Base-by-base conservation (phyloP, 768 basidiomycete species). In the Cantharellus cinnabarinus region DNA sequence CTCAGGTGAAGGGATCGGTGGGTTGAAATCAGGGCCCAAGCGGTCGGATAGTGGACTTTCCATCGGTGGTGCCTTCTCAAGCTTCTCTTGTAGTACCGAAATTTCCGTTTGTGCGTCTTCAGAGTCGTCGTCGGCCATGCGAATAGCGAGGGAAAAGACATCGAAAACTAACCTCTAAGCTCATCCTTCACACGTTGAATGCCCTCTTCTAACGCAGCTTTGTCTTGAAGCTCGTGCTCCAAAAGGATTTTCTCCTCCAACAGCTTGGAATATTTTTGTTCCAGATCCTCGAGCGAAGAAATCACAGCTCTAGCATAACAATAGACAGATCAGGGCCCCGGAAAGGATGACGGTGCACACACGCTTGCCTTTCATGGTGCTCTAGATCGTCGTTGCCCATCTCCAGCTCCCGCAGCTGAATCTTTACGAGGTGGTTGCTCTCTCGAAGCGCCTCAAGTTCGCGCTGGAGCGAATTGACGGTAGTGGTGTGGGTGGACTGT, bases 311-410 rank as follows among this genome's bases (percentile, higher is more conserved):
- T 35, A 2, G n/a, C 7, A n/a, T 7, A 10, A 54, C 7, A 10
- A 54, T 54, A 7, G 10, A 54, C 10, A 10, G 38, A 54, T 54
- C 57, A 39, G 15, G 15, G 50, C 15, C n/a, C 7, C 4, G 3
- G 5, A 15, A 38, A 4, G 5, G 44, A 29, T 10, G 10, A 1
- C n/a, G 5, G 51, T 41, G 20, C 5, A 34, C 2, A 29, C n/a
- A 57, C 68, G 20, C 20, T 57, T 62, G 72, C 69, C 95, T 80
- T 67, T 97, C 94, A 69, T 85, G 93, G 62, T 91, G 77, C 68
- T 98, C 95, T 60, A 99, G 75, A 71, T 98, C 93, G 66, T 99
- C 95, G 66, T 95, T 97, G 53, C 94, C 94, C 80, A 98, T 85
- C 71, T 98, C 94, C 39, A 95, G 74, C 69, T 97, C 89, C 29